phyloP scores from a whole-genome alignment of 345 rosid species.

The Syzygium aromaticum region DNA sequence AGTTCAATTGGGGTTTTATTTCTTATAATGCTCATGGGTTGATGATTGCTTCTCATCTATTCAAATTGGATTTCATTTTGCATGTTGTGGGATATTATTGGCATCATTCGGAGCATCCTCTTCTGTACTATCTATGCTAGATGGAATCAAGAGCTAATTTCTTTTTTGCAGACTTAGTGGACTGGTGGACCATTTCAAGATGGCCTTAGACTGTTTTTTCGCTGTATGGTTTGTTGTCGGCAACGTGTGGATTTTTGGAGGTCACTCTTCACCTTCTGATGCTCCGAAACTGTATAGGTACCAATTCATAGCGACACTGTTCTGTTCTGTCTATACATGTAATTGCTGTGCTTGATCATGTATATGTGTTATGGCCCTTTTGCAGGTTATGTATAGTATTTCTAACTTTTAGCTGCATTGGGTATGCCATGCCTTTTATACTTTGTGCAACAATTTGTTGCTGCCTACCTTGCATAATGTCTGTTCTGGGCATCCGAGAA shows the following conservation, averaged over 20 bases:
- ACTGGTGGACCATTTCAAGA: slow-evolving; percentile 73
- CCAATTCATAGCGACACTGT: background rate
- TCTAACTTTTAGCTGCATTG: slow-evolving; percentile 86
- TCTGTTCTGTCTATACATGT: background rate
- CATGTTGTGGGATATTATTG: background rate
- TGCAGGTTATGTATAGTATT: slow-evolving; percentile 89
- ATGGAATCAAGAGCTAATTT: background rate
- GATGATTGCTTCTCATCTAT: background rate
- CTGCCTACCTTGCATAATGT: slow-evolving; percentile 86
- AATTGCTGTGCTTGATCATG: background rate
- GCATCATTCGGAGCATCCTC: background rate
- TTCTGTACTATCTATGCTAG: background rate
- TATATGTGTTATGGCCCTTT: background rate
- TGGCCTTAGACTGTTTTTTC: slow-evolving; percentile 87
- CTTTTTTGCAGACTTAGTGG: slow-evolving; percentile 46
- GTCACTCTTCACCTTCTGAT: slow-evolving; percentile 61
- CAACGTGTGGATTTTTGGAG: slow-evolving; percentile 93
- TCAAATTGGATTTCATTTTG: background rate
- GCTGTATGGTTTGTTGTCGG: slow-evolving; percentile 98
- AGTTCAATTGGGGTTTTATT: background rate
- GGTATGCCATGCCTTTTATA: slow-evolving; percentile 93
- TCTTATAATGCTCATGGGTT: background rate
- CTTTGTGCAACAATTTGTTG: slow-evolving; percentile 87
- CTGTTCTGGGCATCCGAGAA: slow-evolving; percentile 69
- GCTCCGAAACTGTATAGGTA: slow-evolving; percentile 90